Evolutionary conservation across 768 basidiomycete genomes (phyloP).

Genomic region (Chalciporus chontae): DNA sequence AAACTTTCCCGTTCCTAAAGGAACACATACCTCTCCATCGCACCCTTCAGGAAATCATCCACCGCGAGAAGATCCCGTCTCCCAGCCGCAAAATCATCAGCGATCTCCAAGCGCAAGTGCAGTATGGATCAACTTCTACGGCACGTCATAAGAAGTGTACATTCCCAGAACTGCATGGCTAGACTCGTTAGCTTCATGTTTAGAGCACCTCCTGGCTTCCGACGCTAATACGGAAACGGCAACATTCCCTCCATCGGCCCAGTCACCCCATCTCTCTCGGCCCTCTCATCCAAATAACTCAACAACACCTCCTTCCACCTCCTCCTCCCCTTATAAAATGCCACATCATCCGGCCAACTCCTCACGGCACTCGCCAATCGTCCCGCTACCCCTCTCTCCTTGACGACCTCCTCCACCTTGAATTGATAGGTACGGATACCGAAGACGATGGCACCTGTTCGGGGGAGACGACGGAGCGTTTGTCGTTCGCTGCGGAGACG

Average conservation of each 20-base stretch:
- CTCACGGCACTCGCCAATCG: slow-evolving; percentile 63
- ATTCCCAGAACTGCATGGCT: too few species aligned
- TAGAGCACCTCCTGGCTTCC: neutral
- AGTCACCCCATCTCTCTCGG: slow-evolving; percentile 15
- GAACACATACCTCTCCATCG: too few species aligned
- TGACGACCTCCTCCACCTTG: slow-evolving; percentile 47
- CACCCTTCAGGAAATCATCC: too few species aligned
- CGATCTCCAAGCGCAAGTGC: too few species aligned
- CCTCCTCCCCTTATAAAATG: slow-evolving; percentile 24
- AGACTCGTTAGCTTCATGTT: too few species aligned
- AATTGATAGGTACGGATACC: slow-evolving; percentile 68
- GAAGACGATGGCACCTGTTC: slow-evolving; percentile 65
- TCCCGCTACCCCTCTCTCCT: slow-evolving; percentile 59
- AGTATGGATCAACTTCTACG: too few species aligned
- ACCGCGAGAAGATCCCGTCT: too few species aligned
- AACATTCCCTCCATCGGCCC: slow-evolving; percentile 13
- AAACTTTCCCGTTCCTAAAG: too few species aligned
- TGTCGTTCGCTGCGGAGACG: slow-evolving; percentile 67
- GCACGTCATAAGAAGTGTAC: too few species aligned
- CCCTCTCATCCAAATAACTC: slow-evolving; percentile 23
- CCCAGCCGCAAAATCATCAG: too few species aligned
- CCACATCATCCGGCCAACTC: slow-evolving; percentile 68
- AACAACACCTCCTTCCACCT: slow-evolving; percentile 24
- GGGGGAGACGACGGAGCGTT: slow-evolving; percentile 60
- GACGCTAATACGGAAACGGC: slow-evolving; percentile 19